These are phyloP conservation scores for Prunella vulgaris DNA, from an alignment of 257 asterid genomes.

Conservation along the genomic window DNA sequence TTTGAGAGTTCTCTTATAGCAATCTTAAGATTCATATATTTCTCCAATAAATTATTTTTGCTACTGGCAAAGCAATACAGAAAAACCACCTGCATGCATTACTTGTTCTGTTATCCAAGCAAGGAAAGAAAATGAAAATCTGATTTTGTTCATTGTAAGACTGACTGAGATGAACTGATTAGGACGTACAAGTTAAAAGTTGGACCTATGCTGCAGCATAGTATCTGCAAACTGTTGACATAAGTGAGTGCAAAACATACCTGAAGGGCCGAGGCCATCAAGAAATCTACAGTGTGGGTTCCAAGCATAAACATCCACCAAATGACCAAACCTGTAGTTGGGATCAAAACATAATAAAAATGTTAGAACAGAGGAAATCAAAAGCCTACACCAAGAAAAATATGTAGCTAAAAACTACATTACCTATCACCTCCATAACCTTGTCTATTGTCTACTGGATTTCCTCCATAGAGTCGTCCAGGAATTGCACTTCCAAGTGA, in stretches of 20 bases:
- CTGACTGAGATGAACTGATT: no score
- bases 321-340: constrained; percentile 63
- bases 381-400: neutral
- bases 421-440: constrained; percentile 68
- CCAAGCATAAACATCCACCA: constrained; percentile 59
- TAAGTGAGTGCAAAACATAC: constrained; percentile 26
- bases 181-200: constrained; percentile 4
- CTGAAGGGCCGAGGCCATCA: constrained; percentile 52
- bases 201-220: neutral
- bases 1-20: neutral
- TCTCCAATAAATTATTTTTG: neutral
- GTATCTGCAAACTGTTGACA: neutral
- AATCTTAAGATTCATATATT: neutral
- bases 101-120: no score
- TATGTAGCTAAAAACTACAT: neutral
- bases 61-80: neutral
- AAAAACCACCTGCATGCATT: neutral
- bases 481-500: constrained; percentile 61
- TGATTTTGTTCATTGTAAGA: no score
- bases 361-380: neutral
- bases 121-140: no score
- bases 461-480: constrained; percentile 62
- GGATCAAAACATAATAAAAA: constrained; percentile 14
- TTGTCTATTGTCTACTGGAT: constrained; percentile 42
- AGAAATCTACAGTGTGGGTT: constrained; percentile 56